These are phyloP conservation scores for Gigaspora rosea DNA, from an alignment of 192 early-diverging fungal genomes.

Conservation along the genomic window DNA sequence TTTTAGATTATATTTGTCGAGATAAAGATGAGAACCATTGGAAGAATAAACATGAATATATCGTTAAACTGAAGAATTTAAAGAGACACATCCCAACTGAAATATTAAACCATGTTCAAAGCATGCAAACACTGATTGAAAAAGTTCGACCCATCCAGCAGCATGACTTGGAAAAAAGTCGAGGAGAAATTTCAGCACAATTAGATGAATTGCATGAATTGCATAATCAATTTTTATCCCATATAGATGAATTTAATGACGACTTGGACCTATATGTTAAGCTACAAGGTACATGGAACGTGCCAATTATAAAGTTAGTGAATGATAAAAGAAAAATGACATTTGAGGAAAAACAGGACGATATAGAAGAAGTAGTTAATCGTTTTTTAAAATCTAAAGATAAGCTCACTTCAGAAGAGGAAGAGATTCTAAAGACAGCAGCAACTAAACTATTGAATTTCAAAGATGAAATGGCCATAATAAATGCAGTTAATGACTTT, in stretches of 20 bases:
- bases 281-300: background rate
- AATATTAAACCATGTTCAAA: no score
- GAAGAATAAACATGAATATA: no score
- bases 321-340: background rate
- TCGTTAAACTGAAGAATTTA: no score
- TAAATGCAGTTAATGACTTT: no score
- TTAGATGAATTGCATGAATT: background rate
- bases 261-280: background rate
- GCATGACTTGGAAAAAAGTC: background rate
- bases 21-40: background rate
- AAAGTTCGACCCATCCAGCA: no score
- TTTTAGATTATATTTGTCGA: background rate
- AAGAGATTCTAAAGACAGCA: no score
- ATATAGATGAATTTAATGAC: background rate
- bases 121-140: no score
- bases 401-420: no score
- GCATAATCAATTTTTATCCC: background rate
- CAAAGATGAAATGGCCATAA: no score
- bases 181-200: background rate
- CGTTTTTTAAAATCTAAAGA: background rate
- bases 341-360: background rate
- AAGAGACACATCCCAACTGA: no score
- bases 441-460: no score
- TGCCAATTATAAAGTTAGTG: background rate
- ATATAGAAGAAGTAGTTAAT: background rate